Percentiles rank a stretch among this genome's conserved stretches.
These are phyloP conservation scores for Botrytis aclada DNA, from an alignment of 2,329 filamentous ascomycete species.

Conservation along the genomic window DNA sequence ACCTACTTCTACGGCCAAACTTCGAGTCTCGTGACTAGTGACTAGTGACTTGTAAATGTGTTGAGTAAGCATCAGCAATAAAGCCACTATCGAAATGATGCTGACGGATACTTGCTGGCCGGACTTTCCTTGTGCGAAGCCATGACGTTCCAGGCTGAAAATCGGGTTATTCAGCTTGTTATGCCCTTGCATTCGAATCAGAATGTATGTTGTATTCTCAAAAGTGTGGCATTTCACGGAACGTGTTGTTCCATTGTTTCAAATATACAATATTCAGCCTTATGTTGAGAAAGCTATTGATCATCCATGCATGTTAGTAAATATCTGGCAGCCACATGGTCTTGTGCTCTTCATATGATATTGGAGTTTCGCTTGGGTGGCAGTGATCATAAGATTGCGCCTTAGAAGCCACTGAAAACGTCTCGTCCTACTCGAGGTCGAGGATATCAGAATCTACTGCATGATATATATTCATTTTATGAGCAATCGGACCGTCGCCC, in stretches of 20 bases:
- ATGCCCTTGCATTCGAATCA: neutral
- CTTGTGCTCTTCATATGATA: neutral
- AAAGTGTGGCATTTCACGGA: neutral
- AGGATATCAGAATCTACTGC: neutral
- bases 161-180: neutral
- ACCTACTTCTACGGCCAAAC: neutral
- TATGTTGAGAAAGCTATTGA: neutral
- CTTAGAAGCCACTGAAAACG: neutral
- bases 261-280: neutral
- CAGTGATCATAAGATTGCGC: neutral
- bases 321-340: neutral
- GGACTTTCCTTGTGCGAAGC: neutral
- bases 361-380: neutral
- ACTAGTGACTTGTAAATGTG: neutral
- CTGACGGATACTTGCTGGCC: neutral
- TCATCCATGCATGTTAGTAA: neutral
- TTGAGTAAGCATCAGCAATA: neutral
- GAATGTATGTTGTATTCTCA: neutral
- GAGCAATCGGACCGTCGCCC: constrained; percentile 10
- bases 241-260: neutral
- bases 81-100: neutral
- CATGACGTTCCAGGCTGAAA: neutral
- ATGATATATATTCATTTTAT: neutral
- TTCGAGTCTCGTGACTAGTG: neutral
- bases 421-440: neutral